Percentiles rank a stretch among this genome's conserved stretches.
phyloP scores from a whole-genome alignment of 2,329 filamentous ascomycete species.

The Epichloe amarillans region DNA sequence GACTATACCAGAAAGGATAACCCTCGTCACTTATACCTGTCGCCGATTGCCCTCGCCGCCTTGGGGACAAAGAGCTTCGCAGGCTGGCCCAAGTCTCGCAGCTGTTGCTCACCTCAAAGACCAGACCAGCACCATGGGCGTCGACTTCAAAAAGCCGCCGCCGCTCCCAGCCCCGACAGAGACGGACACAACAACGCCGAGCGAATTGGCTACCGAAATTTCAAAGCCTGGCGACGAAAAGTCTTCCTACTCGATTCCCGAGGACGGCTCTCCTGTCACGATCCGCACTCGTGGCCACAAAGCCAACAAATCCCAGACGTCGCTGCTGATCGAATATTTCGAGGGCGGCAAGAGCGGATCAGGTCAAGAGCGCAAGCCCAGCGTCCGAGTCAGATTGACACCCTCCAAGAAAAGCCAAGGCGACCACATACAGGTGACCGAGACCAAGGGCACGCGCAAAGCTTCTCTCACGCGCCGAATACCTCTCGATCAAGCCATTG shows the following conservation, averaged over 20 bases:
- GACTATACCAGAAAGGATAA: neutral
- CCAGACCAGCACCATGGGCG: constrained; percentile 35
- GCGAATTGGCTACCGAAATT: constrained; percentile 49
- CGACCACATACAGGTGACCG: constrained; percentile 78
- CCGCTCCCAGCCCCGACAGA: constrained; percentile 71
- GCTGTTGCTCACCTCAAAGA: constrained; percentile 1
- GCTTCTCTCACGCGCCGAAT: constrained; percentile 43
- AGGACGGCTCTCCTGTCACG: constrained; percentile 82
- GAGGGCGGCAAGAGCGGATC: constrained; percentile 57
- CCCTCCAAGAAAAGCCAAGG: constrained; percentile 57
- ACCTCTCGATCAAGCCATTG: constrained; percentile 30
- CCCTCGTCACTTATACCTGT: neutral
- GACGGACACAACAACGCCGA: constrained; percentile 50
- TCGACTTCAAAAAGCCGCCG: constrained; percentile 42
- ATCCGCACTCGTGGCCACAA: constrained; percentile 63
- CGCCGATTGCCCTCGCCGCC: neutral
- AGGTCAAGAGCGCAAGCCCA: constrained; percentile 58
- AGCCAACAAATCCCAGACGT: constrained; percentile 63
- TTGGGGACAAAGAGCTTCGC: neutral
- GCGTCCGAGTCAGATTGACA: constrained; percentile 66
- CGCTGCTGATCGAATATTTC: constrained; percentile 88
- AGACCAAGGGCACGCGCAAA: constrained; percentile 60
- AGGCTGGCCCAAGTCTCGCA: neutral
- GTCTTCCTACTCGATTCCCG: constrained; percentile 67
- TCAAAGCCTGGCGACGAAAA: constrained; percentile 56